These are phyloP conservation scores for Mucor plumbeus DNA, from an alignment of 371 early-diverging fungal genomes.

Conservation along the genomic window DNA sequence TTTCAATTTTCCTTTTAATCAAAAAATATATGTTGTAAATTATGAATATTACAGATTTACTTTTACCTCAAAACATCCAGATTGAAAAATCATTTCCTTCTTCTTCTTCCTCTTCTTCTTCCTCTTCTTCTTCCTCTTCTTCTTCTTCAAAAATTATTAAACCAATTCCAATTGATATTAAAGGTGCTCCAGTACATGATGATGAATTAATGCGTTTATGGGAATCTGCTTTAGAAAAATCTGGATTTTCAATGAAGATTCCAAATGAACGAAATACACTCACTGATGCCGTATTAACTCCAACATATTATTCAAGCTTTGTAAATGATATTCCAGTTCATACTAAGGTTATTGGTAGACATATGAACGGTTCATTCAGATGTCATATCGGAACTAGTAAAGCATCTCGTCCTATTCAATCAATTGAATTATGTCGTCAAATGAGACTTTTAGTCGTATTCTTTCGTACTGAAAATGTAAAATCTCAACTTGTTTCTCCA, in stretches of 20 bases:
- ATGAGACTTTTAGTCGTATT: constrained; percentile 52
- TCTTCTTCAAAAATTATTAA: neutral
- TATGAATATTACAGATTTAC: constrained; percentile 26
- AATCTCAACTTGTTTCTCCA: constrained; percentile 38
- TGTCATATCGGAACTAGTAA: constrained; percentile 56
- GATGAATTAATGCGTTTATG: constrained; percentile 29
- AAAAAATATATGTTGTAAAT: neutral
- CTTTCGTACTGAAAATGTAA: constrained; percentile 45
- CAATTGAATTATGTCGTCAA: constrained; percentile 40
- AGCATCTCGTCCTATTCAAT: constrained; percentile 46
- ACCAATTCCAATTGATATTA: neutral
- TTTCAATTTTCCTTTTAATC: neutral
- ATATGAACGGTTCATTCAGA: constrained; percentile 49
- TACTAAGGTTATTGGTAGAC: constrained; percentile 49
- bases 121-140: too few relatives aligned
- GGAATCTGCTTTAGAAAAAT: constrained; percentile 28
- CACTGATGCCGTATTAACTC: constrained; percentile 38
- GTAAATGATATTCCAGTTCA: constrained; percentile 41
- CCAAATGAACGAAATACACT: constrained; percentile 35
- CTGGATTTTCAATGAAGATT: constrained; percentile 26
- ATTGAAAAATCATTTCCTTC: neutral
- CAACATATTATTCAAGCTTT: constrained; percentile 3
- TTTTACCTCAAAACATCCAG: constrained; percentile 4
- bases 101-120: too few relatives aligned
- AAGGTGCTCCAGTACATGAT: constrained; percentile 17